phyloP scores from a whole-genome alignment of 2,329 filamentous ascomycete species.

The Colletotrichum gigasporum region DNA sequence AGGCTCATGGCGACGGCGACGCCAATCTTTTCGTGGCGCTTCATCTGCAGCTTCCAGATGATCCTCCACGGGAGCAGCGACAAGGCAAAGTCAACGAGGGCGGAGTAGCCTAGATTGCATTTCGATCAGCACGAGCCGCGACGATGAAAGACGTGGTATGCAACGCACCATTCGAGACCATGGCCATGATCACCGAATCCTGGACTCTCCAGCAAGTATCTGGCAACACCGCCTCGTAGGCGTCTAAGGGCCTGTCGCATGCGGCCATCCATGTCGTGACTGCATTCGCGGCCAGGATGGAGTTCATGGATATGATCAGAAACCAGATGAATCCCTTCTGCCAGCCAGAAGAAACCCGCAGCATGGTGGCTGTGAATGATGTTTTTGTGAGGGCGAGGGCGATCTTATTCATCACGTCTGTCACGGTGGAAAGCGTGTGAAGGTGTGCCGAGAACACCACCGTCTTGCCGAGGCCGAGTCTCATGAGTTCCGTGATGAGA shows the following conservation, averaged over 20 bases:
- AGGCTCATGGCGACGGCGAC: constrained; percentile 39
- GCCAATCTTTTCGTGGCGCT: constrained; percentile 38
- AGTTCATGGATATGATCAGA: constrained; percentile 37
- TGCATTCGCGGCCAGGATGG: neutral
- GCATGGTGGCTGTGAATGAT: constrained; percentile 41
- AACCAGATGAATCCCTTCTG: constrained; percentile 36
- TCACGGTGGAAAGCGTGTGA: constrained; percentile 15
- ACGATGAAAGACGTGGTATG: too few relatives aligned
- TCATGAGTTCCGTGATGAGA: constrained; percentile 27
- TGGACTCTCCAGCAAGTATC: constrained; percentile 6
- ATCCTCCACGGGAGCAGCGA: constrained; percentile 37
- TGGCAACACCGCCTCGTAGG: constrained; percentile 3
- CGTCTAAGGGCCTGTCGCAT: constrained; percentile 5
- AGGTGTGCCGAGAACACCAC: constrained; percentile 1
- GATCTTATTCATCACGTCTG: constrained; percentile 17
- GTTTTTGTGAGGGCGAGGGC: constrained; percentile 36
- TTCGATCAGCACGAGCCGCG: too few relatives aligned
- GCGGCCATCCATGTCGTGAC: constrained; percentile 9
- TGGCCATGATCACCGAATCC: constrained; percentile 6
- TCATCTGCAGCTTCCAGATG: constrained; percentile 39
- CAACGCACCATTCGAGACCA: constrained; percentile 15
- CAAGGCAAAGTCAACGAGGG: constrained; percentile 12
- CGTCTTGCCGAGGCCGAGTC: constrained; percentile 20
- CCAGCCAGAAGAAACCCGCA: constrained; percentile 36
- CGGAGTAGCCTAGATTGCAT: constrained; percentile 7